Percentiles rank a stretch among this genome's conserved stretches.
Evolutionary conservation across 2,329 filamentous ascomycete genomes (phyloP).

Genomic region (Knoxdaviesia capensis): DNA sequence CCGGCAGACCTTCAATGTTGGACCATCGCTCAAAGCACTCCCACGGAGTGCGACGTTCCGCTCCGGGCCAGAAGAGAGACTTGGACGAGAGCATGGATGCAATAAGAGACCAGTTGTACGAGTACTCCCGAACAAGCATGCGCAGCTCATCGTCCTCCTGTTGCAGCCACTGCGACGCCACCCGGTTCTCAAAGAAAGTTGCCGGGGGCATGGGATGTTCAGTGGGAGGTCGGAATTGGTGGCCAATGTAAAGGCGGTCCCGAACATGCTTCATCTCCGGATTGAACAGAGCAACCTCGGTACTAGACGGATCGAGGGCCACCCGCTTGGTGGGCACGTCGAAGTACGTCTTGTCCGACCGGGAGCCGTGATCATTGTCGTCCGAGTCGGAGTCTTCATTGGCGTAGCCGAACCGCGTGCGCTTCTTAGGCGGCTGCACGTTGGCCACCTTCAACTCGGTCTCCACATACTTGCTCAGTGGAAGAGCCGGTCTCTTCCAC

Average conservation of each 20-base stretch:
- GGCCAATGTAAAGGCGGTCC: conserved; percentile 74
- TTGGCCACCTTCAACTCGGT: conserved; percentile 55
- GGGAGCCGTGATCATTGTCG: conserved; percentile 18
- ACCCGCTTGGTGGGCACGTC: conserved; percentile 9
- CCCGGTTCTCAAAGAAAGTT: conserved; percentile 73
- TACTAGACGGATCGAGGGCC: conserved; percentile 45
- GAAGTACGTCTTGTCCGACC: neutral
- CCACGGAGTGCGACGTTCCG: conserved; percentile 86
- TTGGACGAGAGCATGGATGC: conserved; percentile 57
- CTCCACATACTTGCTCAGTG: conserved; percentile 71
- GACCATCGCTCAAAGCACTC: conserved; percentile 98
- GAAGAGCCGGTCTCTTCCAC: conserved; percentile 60
- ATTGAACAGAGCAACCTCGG: conserved; percentile 70
- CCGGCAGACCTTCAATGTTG: conserved; percentile 69
- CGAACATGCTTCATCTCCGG: conserved; percentile 77
- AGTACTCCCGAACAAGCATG: conserved; percentile 70
- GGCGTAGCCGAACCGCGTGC: conserved; percentile 64
- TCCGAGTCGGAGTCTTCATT: conserved; percentile 51
- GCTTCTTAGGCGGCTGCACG: conserved; percentile 48
- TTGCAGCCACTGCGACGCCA: conserved; percentile 77
- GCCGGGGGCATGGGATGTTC: conserved; percentile 82
- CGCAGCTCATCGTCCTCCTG: conserved; percentile 82
- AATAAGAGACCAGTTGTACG: conserved; percentile 95
- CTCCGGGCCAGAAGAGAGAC: conserved; percentile 63
- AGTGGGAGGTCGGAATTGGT: conserved; percentile 82